Evolutionary conservation across 164 flowering plant species (phyloP), one percentile per base, ranked within the genome.

Genomic region (Piper betle): DNA sequence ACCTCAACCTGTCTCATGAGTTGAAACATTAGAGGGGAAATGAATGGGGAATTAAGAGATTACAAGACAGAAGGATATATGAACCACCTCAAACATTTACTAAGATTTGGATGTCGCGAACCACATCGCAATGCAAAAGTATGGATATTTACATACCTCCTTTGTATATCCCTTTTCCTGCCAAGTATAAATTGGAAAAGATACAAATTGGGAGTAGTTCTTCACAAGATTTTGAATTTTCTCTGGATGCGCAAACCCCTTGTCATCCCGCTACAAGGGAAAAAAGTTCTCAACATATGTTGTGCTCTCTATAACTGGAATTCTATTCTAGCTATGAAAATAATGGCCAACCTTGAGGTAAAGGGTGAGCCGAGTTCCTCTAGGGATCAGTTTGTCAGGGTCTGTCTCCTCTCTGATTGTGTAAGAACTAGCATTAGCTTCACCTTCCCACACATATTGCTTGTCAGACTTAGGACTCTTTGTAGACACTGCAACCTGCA

Each of bases 361-460:
- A 64, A 93, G 70, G 17, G 92, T 86, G 39, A 93, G 80, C 41
- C 87, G 78, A 55, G 99, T 93, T 64, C 99, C 99, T 74, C 99
- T 81, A 2, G 91, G 96, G 67, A 94, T 66, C 17, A 81, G 82
- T 66, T 86, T 86, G 60, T 81, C 84, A 3, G 96, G 86, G 57
- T 94, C 93, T 33, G 93, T 88, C 78, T 94, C 97, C 74, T 94
- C 99, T 55, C 89, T 75, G 60, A 94, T 76, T 41, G 81, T 81
- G 58, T 81, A 94, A 4, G 97, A 82, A 78, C 97, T 83, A 57
- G 91, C 81, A 79, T 88, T 80, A 39, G 93, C 97, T 71, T 86
- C 89, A 61, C 84, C 96, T 79, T 90, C 97, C 99, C 99, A 94
- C 3, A 91, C 85, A 81, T 84, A 94, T 68, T 88, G 99, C 71